Percentiles rank a stretch among this genome's conserved stretches.
Evolutionary conservation across 352 stramenopile species (phyloP).

Genomic region (Phytophthora gonapodyides): DNA sequence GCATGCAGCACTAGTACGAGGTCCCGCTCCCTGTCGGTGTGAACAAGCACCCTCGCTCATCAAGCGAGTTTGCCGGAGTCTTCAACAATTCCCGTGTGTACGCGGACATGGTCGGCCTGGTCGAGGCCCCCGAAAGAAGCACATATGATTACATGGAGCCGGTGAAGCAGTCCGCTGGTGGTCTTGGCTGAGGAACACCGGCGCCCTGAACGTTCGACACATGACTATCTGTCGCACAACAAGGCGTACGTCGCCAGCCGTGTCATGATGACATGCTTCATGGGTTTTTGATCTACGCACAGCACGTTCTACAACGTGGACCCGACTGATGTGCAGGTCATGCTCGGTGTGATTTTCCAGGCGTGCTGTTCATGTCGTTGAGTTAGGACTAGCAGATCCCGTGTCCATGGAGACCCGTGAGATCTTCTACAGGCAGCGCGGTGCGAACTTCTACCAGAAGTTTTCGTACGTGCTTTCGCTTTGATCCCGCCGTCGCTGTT

Average conservation of each 20-base stretch:
- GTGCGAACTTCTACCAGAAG: slow-evolving; percentile 13
- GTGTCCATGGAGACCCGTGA: slow-evolving; percentile 11
- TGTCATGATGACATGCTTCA: slow-evolving; percentile 22
- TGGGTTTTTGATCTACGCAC: slow-evolving; percentile 13
- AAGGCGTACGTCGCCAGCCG: slow-evolving; percentile 26
- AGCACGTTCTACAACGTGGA: slow-evolving; percentile 7
- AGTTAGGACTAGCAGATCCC: slow-evolving; percentile 8
- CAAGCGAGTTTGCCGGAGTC: slow-evolving; percentile 40
- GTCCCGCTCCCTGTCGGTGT: slow-evolving; percentile 18
- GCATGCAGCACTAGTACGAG: slow-evolving; percentile 46
- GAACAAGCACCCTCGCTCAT: slow-evolving; percentile 21
- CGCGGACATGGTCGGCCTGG: slow-evolving; percentile 13
- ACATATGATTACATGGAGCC: slow-evolving; percentile 21
- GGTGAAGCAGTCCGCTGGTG: slow-evolving; percentile 23
- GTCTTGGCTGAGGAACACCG: slow-evolving; percentile 21
- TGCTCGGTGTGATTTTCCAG: slow-evolving; percentile 13
- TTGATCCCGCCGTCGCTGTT: slow-evolving; percentile 14
- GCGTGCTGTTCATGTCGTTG: slow-evolving; percentile 18
- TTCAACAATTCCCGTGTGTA: slow-evolving; percentile 41
- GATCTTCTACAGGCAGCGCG: slow-evolving; percentile 13
- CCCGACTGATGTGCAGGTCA: slow-evolving; percentile 8
- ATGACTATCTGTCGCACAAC: slow-evolving; percentile 45
- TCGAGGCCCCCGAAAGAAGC: slow-evolving; percentile 25
- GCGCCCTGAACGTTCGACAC: slow-evolving; percentile 36
- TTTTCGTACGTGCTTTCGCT: slow-evolving; percentile 9